phyloP scores from a whole-genome alignment of 2,329 filamentous ascomycete species.

The Davidsoniella eucalypti region DNA sequence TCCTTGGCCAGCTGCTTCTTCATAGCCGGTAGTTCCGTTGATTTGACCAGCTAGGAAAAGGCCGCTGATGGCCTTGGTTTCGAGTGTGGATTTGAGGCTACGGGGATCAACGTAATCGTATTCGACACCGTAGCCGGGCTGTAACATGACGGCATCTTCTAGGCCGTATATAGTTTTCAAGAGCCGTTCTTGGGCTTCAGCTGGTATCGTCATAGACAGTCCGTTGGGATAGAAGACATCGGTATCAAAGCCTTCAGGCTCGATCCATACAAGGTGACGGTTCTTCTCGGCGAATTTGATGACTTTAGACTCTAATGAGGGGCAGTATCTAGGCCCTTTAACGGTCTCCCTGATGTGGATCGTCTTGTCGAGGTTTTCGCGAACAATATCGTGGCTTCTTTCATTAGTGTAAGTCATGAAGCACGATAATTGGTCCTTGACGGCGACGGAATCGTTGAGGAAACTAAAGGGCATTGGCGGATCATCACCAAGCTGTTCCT shows the following conservation, averaged over 20 bases:
- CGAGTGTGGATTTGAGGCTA: slow-evolving; percentile 69
- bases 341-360: slow-evolving; percentile 94
- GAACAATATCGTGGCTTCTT: slow-evolving; percentile 65
- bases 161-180: slow-evolving; percentile 78
- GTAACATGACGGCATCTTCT: slow-evolving; percentile 79
- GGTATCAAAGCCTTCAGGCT: slow-evolving; percentile 85
- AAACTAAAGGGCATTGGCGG: slow-evolving; percentile 86
- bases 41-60: slow-evolving; percentile 92
- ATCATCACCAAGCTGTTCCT: slow-evolving; percentile 64
- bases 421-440: slow-evolving; percentile 71
- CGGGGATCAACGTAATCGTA: slow-evolving; percentile 97
- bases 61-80: slow-evolving; percentile 80
- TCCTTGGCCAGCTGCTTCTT: slow-evolving; percentile 90
- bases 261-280: slow-evolving; percentile 84
- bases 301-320: slow-evolving; percentile 86
- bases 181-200: slow-evolving; percentile 68
- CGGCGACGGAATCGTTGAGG: slow-evolving; percentile 60
- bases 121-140: slow-evolving; percentile 91
- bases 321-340: slow-evolving; percentile 87
- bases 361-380: slow-evolving; percentile 82
- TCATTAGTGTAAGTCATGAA: slow-evolving; percentile 78
- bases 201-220: slow-evolving; percentile 89
- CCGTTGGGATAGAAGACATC: slow-evolving; percentile 92
- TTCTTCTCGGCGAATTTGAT: slow-evolving; percentile 70
- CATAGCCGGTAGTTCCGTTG: slow-evolving; percentile 95